Base-by-base conservation (phyloP, 169 alveolate species). In the Plasmodium blacklocki region DNA sequence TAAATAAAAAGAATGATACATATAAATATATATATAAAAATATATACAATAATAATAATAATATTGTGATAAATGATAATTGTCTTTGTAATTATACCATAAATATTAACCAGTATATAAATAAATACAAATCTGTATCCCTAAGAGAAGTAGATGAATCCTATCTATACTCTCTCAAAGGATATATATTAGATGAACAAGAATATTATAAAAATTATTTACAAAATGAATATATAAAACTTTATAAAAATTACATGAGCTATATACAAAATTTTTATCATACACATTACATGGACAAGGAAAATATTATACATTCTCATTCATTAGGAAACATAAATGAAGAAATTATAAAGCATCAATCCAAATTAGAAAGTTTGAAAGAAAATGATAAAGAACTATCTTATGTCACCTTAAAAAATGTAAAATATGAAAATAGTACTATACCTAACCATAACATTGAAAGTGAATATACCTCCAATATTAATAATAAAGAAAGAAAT, bases 121-220 rank as follows among this genome's bases (percentile, higher is more conserved):
- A n/a, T 14, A 45, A 47, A 18, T 60, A 68, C 2, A 68, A 83
- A 43, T 67, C 83, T 6, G 58, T 83, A 9, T 83, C 85, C n/a
- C 8, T 52, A 14, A 26, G 91, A 73, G 91, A 83, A 32, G 45
- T 83, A 39, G 91, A 83, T 47, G 91, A 83, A 45, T 68, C 91
- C 0, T 83, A 83, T 23, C 23, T 83, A 47, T 83, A 68, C 8
- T 29, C 80, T 4, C n/a, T 83, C 8, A 83, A 83, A 11, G 45
- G 29, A 15, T 83, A 83, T 9, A 7, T 83, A 6, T 14, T 68
- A 62, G 64, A 83, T 43, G 91, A 83, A 23, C 21, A 68, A 26
- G 29, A 15, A 23, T 62, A 68, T 60, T 56, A 18, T 32, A 60
- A 47, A 23, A 39, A 14, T 3, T 47, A 15, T 29, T 23, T 67